These are phyloP conservation scores for Zarea fungicola DNA, from an alignment of 2,329 filamentous ascomycete genomes.

Conservation along the genomic window DNA sequence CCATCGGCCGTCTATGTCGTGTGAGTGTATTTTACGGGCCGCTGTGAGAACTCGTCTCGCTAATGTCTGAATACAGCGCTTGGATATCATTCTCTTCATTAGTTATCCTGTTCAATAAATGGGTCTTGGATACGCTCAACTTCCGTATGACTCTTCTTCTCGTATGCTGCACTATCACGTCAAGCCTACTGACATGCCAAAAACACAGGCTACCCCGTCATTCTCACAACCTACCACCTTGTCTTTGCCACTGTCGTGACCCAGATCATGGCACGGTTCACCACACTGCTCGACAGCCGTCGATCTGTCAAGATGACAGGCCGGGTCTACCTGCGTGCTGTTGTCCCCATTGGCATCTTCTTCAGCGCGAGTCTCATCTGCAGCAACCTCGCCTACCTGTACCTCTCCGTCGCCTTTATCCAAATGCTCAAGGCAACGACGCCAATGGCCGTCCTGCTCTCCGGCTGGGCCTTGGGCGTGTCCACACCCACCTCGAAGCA, in stretches of 20 bases:
- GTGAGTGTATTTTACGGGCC: neutral
- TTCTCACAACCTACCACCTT: slow-evolving; percentile 95
- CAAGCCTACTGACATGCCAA: neutral
- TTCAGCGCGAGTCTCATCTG: slow-evolving; percentile 96
- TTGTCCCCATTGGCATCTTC: slow-evolving; percentile 91
- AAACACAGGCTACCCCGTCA: slow-evolving; percentile 62
- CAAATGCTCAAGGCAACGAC: slow-evolving; percentile 99
- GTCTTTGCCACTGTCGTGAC: slow-evolving; percentile 91
- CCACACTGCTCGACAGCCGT: slow-evolving; percentile 82
- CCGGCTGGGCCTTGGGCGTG: slow-evolving; percentile 82
- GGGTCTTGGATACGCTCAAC: slow-evolving; percentile 71
- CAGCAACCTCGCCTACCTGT: slow-evolving; percentile 92
- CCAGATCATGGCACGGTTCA: slow-evolving; percentile 86
- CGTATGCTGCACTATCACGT: neutral
- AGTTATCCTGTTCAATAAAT: slow-evolving; percentile 95
- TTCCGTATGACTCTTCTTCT: too few relatives aligned
- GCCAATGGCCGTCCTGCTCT: slow-evolving; percentile 85
- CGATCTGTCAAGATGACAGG: slow-evolving; percentile 98
- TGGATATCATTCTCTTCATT: slow-evolving; percentile 85
- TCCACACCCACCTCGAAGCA: slow-evolving; percentile 79
- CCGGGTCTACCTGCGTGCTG: slow-evolving; percentile 84
- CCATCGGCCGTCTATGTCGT: slow-evolving; percentile 8
- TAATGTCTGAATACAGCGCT: slow-evolving; percentile 2
- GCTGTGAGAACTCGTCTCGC: neutral
- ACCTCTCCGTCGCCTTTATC: slow-evolving; percentile 93